A percentile compares a stretch with the other conserved stretches of the same genome.
Evolutionary conservation across 1,139 yeast genomes (phyloP).

Genomic region (Torulaspora globosa): DNA sequence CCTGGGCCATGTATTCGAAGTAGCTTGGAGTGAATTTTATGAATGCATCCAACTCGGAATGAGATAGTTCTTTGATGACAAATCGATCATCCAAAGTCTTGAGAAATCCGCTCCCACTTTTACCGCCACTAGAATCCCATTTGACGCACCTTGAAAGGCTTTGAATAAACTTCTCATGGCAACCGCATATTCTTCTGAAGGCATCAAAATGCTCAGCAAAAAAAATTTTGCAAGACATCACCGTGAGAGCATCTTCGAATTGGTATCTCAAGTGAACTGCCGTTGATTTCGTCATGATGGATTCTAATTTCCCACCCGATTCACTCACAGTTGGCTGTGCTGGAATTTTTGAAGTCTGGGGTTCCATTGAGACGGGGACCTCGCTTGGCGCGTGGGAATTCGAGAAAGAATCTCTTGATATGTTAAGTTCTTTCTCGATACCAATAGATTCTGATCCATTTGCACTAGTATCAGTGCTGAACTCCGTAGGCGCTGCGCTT

Average conservation of each 20-base stretch:
- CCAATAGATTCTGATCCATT: conserved; percentile 6
- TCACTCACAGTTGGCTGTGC: conserved; percentile 1
- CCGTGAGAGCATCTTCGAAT: conserved; percentile 79
- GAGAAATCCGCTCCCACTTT: conserved; percentile 89
- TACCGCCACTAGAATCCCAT: conserved; percentile 97
- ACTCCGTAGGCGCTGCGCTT: conserved; percentile 14
- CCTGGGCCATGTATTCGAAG: conserved; percentile 93
- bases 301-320: conserved; percentile 44
- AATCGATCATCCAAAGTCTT: conserved; percentile 88
- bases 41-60: conserved; percentile 87
- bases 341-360: neutral
- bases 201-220: conserved; percentile 98
- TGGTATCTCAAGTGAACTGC: conserved; percentile 90
- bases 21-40: conserved; percentile 94
- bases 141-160: conserved; percentile 88
- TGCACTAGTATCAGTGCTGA: conserved; percentile 2
- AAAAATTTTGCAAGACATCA: conserved; percentile 85
- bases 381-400: conserved; percentile 6
- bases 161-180: conserved; percentile 72
- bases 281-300: conserved; percentile 69
- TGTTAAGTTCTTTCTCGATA: conserved; percentile 14
- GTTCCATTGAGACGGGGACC: neutral
- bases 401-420: conserved; percentile 9
- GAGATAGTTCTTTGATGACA: conserved; percentile 84
- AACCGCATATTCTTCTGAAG: conserved; percentile 76